Percentiles rank a stretch among this genome's conserved stretches.
These are phyloP conservation scores for Antarctomyces pellizariae DNA, from an alignment of 495 filamentous ascomycete genomes.

Conservation along the genomic window DNA sequence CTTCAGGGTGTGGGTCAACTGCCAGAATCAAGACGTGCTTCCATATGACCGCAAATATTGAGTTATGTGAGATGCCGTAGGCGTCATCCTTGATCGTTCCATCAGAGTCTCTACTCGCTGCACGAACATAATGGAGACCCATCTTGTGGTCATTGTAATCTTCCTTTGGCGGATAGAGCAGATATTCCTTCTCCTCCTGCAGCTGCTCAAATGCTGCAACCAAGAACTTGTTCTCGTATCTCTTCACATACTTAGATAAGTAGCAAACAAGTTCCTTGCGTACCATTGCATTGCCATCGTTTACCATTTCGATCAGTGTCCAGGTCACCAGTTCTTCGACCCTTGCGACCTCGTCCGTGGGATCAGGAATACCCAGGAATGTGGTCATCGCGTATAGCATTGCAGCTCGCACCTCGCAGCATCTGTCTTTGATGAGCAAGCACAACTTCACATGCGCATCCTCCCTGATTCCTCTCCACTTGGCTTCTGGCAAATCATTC, in stretches of 20 bases:
- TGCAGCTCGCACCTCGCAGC: conserved; percentile 85
- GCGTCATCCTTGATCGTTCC: conserved; percentile 23
- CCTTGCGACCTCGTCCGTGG: conserved; percentile 72
- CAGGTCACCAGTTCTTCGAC: conserved; percentile 77
- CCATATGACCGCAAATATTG: conserved; percentile 80
- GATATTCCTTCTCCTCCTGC: conserved; percentile 54
- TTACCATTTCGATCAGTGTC: conserved; percentile 62
- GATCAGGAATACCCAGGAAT: conserved; percentile 80
- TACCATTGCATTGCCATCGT: conserved; percentile 81
- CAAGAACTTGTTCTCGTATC: conserved; percentile 80
- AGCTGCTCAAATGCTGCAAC: conserved; percentile 85
- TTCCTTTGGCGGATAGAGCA: conserved; percentile 23
- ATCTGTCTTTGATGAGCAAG: conserved; percentile 60
- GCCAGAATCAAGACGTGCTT: conserved; percentile 76
- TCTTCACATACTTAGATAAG: conserved; percentile 72
- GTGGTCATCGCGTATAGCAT: conserved; percentile 82
- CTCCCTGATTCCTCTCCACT: conserved; percentile 76
- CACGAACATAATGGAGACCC: conserved; percentile 27
- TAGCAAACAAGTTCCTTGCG: conserved; percentile 83
- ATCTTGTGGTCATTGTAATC: conserved; percentile 30
- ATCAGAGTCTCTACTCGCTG: conserved; percentile 23
- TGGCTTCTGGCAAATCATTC: conserved; percentile 72
- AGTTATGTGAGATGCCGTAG: conserved; percentile 50
- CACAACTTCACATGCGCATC: conserved; percentile 57
- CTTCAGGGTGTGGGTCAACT: conserved; percentile 85